Percentiles rank a stretch among this genome's conserved stretches.
phyloP scores from a whole-genome alignment of 2,329 filamentous ascomycete species.

The Phialemoniopsis sp. region DNA sequence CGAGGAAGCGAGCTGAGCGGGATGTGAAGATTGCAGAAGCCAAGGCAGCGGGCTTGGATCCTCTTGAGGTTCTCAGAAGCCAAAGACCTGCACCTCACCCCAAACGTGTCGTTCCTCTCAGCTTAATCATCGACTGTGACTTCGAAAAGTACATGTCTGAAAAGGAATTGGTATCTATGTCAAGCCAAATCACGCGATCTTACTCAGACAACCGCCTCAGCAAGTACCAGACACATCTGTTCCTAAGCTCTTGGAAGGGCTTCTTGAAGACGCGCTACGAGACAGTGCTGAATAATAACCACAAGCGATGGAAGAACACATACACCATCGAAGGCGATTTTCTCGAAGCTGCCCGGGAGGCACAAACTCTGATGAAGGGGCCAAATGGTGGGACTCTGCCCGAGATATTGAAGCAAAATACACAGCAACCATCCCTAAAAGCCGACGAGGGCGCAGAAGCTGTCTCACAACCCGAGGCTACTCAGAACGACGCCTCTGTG shows the following conservation, averaged over 20 bases:
- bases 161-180: constrained; percentile 78
- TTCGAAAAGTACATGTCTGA: constrained; percentile 90
- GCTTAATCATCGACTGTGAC: constrained; percentile 84
- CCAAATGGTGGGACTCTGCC: constrained; percentile 51
- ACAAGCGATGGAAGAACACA: constrained; percentile 77
- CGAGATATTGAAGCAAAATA: constrained; percentile 25
- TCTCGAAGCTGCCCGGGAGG: constrained; percentile 59
- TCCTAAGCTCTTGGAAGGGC: constrained; percentile 74
- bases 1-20: constrained; percentile 44
- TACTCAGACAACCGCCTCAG: constrained; percentile 84
- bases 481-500: constrained; percentile 34
- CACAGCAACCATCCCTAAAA: constrained; percentile 7
- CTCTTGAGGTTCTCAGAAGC: constrained; percentile 21
- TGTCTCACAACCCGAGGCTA: constrained; percentile 17
- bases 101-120: constrained; percentile 63
- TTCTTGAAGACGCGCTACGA: constrained; percentile 76
- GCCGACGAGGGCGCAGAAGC: constrained; percentile 19
- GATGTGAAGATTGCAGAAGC: constrained; percentile 44
- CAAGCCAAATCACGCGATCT: constrained; percentile 76
- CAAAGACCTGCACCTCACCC: constrained; percentile 24
- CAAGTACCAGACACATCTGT: constrained; percentile 65
- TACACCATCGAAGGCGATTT: constrained; percentile 73
- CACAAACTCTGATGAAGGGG: constrained; percentile 63
- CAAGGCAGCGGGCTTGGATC: constrained; percentile 36
- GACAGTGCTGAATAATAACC: constrained; percentile 63